These are phyloP conservation scores for Gastrolobium bilobum DNA, from an alignment of 306 rosid genomes.

Conservation along the genomic window DNA sequence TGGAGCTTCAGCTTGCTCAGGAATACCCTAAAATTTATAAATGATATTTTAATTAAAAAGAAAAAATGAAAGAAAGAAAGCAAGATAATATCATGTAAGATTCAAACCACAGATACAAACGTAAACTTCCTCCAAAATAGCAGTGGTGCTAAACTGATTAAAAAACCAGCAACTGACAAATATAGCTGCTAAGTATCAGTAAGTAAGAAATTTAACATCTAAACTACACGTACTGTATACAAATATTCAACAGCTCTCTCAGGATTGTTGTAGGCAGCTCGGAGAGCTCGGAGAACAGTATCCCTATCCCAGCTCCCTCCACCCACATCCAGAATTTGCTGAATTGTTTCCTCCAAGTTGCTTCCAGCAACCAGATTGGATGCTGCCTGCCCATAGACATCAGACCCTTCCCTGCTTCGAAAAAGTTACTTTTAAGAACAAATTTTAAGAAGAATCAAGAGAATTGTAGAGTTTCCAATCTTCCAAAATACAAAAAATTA, in stretches of 20 bases:
- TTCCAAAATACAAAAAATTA: slow-evolving; percentile 15
- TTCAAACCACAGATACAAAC: not conserved
- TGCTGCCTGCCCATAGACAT: slow-evolving; percentile 85
- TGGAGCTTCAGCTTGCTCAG: slow-evolving; percentile 89
- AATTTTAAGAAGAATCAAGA: slow-evolving; percentile 24
- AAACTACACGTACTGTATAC: slow-evolving; percentile 74
- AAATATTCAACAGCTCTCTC: slow-evolving; percentile 95
- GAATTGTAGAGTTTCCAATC: not conserved
- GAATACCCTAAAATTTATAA: slow-evolving; percentile 74
- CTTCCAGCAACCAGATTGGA: slow-evolving; percentile 90
- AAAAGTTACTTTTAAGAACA: slow-evolving; percentile 29
- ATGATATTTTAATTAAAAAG: not conserved
- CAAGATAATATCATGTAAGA: not conserved
- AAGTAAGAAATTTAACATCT: slow-evolving; percentile 5
- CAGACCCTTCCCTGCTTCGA: slow-evolving; percentile 69
- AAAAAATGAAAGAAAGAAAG: not conserved
- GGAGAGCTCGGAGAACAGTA: slow-evolving; percentile 87
- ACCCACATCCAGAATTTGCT: slow-evolving; percentile 91
- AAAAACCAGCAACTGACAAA: not conserved
- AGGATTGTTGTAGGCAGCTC: slow-evolving; percentile 96
- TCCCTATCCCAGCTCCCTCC: slow-evolving; percentile 97
- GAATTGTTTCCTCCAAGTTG: slow-evolving; percentile 80
- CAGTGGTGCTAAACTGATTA: not conserved
- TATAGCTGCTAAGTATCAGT: not conserved
- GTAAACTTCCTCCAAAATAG: not conserved